Conservation (phyloP, 441 rosid genomes). For the Manihot esculenta region DNA sequence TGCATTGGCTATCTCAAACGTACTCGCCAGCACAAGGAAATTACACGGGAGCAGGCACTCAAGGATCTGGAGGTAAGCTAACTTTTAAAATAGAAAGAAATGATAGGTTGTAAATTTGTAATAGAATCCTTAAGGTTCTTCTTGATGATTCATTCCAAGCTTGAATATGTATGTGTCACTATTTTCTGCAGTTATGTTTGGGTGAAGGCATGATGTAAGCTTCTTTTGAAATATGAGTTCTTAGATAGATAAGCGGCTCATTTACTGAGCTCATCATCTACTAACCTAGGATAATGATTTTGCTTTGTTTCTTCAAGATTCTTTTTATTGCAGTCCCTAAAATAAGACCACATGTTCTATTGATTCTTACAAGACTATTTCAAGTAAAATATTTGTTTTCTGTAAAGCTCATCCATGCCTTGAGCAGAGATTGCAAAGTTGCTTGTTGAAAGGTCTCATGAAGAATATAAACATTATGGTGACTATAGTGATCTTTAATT, state of each 20-base stretch:
- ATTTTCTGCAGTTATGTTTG: not conserved
- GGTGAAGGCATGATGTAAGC: not conserved
- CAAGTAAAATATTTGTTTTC: not conserved
- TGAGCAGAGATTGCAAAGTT: not conserved
- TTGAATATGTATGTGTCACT: not conserved
- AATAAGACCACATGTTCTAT: not conserved
- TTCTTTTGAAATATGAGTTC: not conserved
- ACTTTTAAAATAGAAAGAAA: constrained; percentile 4
- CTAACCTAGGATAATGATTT: not conserved
- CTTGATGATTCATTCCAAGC: constrained; percentile 2
- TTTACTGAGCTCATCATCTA: not conserved
- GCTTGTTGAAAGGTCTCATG: not conserved
- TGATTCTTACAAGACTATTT: not conserved
- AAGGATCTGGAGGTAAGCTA: constrained; percentile 75
- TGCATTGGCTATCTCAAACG: constrained; percentile 87
- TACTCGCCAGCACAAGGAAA: constrained; percentile 56
- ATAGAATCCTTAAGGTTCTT: not conserved
- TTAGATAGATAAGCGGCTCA: not conserved
- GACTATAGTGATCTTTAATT: not conserved
- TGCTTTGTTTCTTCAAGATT: not conserved
- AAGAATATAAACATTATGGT: not conserved
- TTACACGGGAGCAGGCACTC: constrained; percentile 74
- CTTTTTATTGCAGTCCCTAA: not conserved
- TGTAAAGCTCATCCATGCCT: not conserved
- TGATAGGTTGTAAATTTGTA: not conserved